Conservation (phyloP, 805 yeast genomes). For the Isabelozyma heimii region DNA sequence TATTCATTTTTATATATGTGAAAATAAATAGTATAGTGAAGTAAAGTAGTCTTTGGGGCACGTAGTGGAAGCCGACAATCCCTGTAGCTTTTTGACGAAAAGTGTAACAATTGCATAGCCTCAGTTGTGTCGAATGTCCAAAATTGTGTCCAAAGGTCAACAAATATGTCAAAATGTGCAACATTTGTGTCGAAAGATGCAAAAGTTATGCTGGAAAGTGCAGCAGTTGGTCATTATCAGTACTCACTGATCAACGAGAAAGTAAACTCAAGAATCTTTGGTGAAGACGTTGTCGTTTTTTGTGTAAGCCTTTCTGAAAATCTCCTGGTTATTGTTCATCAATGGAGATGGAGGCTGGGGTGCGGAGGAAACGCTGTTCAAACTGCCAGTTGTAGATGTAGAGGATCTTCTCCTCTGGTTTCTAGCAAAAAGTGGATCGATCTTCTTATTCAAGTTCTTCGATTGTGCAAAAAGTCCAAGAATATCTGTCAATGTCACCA, state of each 20-base stretch:
- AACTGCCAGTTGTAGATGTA: conserved; percentile 24
- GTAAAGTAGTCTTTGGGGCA: not conserved
- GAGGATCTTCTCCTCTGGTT: conserved; percentile 76
- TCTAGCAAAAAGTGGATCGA: conserved; percentile 86
- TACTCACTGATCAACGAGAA: too few species aligned
- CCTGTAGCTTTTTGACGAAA: too few species aligned
- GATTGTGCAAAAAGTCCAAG: conserved; percentile 75
- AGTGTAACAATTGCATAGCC: too few species aligned
- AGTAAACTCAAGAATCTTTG: conserved; percentile 3
- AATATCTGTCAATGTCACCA: conserved; percentile 87
- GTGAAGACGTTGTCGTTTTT: conserved; percentile 9
- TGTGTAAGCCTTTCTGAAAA: conserved; percentile 12
- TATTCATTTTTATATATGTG: not conserved
- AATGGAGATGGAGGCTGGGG: not conserved
- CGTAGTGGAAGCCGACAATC: too few species aligned
- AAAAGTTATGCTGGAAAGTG: too few species aligned
- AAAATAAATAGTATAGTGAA: not conserved
- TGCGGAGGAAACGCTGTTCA: conserved; percentile 7
- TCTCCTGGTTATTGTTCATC: conserved; percentile 4
- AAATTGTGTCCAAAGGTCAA: too few species aligned
- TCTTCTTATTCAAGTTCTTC: conserved; percentile 43
- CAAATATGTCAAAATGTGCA: too few species aligned
- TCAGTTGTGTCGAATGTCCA: too few species aligned
- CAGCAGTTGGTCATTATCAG: too few species aligned
- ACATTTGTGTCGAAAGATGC: too few species aligned